phyloP scores from a whole-genome alignment of 2,329 filamentous ascomycete genomes.

The Phoma sp. region DNA sequence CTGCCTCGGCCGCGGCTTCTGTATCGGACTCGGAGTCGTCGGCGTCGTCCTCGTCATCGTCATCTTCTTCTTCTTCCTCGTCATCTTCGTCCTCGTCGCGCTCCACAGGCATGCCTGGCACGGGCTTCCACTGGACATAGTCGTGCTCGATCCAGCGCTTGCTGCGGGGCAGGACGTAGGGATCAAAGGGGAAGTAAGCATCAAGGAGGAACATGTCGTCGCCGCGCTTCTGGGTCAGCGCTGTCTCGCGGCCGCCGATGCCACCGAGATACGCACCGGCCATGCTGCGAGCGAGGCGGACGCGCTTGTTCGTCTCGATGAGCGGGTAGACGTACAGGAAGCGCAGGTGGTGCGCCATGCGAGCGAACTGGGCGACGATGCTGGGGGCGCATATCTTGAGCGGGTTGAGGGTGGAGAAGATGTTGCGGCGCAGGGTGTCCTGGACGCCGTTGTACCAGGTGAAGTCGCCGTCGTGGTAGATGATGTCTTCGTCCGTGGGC shows the following conservation, averaged over 20 bases:
- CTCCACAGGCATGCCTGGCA: conserved; percentile 50
- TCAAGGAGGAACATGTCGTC: conserved; percentile 86
- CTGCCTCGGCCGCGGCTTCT: background rate
- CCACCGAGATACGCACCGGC: conserved; percentile 57
- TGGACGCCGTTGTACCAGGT: conserved; percentile 78
- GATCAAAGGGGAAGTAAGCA: conserved; percentile 96
- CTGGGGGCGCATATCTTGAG: conserved; percentile 90
- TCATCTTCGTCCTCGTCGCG: conserved; percentile 47
- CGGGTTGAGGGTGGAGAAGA: conserved; percentile 89
- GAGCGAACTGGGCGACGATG: conserved; percentile 91
- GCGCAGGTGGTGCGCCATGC: conserved; percentile 81
- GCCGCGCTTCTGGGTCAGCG: conserved; percentile 61
- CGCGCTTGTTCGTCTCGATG: conserved; percentile 89
- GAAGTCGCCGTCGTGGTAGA: conserved; percentile 74
- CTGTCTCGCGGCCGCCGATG: conserved; percentile 61
- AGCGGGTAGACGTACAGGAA: conserved; percentile 90
- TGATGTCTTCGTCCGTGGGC: conserved; percentile 54
- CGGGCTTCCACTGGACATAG: conserved; percentile 47
- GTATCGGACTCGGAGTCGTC: conserved; percentile 43
- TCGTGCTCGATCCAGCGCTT: conserved; percentile 80
- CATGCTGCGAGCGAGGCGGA: conserved; percentile 76
- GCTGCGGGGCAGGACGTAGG: conserved; percentile 87
- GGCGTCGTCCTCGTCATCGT: conserved; percentile 40
- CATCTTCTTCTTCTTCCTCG: conserved; percentile 23
- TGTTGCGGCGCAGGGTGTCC: conserved; percentile 74